Percentiles rank a stretch among this genome's conserved stretches.
Evolutionary conservation across 805 yeast genomes (phyloP).

Genomic region (Candida coleopterorum): DNA sequence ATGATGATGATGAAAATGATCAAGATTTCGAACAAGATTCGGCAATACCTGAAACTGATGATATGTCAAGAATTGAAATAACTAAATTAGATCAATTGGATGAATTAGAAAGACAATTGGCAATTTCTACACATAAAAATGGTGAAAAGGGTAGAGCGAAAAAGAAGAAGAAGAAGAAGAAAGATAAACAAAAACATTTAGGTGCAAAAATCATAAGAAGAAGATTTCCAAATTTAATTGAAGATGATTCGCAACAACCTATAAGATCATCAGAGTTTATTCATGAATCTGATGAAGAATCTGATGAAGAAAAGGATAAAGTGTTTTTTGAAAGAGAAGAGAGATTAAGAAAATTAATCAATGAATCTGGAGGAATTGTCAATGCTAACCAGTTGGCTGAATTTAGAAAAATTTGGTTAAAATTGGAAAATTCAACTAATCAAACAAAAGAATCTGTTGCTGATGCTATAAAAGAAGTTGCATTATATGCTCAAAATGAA

Average conservation of each 20-base stretch:
- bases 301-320: conserved; percentile 50
- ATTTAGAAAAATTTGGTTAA: conserved; percentile 28
- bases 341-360: conserved; percentile 37
- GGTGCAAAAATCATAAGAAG: conserved; percentile 5
- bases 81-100: conserved; percentile 34
- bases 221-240: conserved; percentile 22
- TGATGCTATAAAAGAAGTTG: conserved; percentile 14
- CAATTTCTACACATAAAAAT: conserved; percentile 3
- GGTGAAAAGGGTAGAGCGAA: conserved; percentile 20
- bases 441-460: conserved; percentile 11
- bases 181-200: not conserved
- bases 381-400: conserved; percentile 28
- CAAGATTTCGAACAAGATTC: conserved; percentile 15
- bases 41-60: conserved; percentile 20
- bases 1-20: conserved; percentile 25
- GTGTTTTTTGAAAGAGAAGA: conserved; percentile 56
- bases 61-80: not conserved
- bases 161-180: conserved; percentile 11
- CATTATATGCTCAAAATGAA: conserved; percentile 13
- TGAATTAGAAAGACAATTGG: conserved; percentile 25
- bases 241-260: conserved; percentile 16
- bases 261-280: conserved; percentile 50
- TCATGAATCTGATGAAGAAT: conserved; percentile 59
- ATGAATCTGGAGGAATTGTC: conserved; percentile 34
- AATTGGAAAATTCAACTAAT: conserved; percentile 13